phyloP scores from a whole-genome alignment of 306 rosid genomes.

The Acmispon strigosus region DNA sequence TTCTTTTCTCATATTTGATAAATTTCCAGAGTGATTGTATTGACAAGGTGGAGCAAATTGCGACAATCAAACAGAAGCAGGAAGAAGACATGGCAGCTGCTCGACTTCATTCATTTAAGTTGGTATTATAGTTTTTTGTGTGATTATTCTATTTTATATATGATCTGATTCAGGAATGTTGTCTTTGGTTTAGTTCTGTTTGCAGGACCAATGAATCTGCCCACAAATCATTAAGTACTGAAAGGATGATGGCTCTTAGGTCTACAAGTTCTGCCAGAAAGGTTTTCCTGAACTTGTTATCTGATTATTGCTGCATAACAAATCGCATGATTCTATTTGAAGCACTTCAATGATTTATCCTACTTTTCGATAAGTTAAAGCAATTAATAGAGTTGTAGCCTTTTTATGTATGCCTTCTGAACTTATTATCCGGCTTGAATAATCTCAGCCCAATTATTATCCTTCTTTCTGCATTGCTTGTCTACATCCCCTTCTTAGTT shows the following conservation, averaged over 20 bases:
- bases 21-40: slow-evolving; percentile 40
- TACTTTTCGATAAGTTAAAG: slow-evolving; percentile 1
- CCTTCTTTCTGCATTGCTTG: not conserved
- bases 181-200: slow-evolving; percentile 31
- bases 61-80: slow-evolving; percentile 62
- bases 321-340: slow-evolving; percentile 12
- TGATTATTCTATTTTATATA: not conserved
- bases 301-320: slow-evolving; percentile 12
- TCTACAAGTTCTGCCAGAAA: slow-evolving; percentile 45
- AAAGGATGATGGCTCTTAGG: slow-evolving; percentile 69
- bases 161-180: slow-evolving; percentile 11
- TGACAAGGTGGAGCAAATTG: slow-evolving; percentile 55
- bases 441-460: too few species aligned
- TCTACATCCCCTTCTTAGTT: slow-evolving; percentile 2
- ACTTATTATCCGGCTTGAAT: slow-evolving; percentile 3
- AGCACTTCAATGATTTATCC: not conserved
- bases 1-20: slow-evolving; percentile 2
- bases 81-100: slow-evolving; percentile 67
- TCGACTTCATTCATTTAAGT: slow-evolving; percentile 75
- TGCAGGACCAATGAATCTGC: slow-evolving; percentile 34
- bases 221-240: slow-evolving; percentile 35
- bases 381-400: not conserved
- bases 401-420: slow-evolving; percentile 1
- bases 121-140: slow-evolving; percentile 21
- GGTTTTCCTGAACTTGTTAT: slow-evolving; percentile 34